Percentiles rank a stretch among this genome's conserved stretches.
phyloP scores from a whole-genome alignment of 345 rosid species.

The Ricinus communis region DNA sequence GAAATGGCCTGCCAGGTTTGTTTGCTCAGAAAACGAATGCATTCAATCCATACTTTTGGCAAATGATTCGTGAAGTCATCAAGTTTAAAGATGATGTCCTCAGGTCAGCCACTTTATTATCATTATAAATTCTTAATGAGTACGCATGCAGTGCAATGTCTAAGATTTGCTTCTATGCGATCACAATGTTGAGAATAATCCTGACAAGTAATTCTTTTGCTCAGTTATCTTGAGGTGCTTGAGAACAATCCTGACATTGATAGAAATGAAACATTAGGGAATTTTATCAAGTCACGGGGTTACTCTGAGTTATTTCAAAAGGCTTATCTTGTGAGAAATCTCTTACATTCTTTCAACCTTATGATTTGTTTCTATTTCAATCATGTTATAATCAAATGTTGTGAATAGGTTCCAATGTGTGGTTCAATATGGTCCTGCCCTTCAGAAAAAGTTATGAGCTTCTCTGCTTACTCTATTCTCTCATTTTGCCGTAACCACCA shows the following conservation, averaged over 20 bases:
- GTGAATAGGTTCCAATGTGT: constrained; percentile 69
- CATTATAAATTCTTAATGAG: too few relatives aligned
- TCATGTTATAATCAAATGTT: background rate
- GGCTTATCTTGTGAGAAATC: constrained; percentile 72
- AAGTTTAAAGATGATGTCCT: constrained; percentile 68
- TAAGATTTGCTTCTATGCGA: too few relatives aligned
- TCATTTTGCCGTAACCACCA: constrained; percentile 86
- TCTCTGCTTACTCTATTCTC: constrained; percentile 81
- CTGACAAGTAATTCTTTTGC: background rate
- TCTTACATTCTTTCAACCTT: background rate
- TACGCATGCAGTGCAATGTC: too few relatives aligned
- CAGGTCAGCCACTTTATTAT: constrained; percentile 29
- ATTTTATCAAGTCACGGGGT: constrained; percentile 58
- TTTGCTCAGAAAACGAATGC: constrained; percentile 72
- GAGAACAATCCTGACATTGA: constrained; percentile 61
- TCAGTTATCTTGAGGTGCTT: constrained; percentile 61
- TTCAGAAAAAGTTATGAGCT: constrained; percentile 66
- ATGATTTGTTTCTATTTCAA: background rate
- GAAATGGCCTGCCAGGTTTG: constrained; percentile 63
- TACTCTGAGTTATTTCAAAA: constrained; percentile 78
- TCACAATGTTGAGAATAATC: too few relatives aligned
- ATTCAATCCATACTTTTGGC: constrained; percentile 73
- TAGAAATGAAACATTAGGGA: constrained; percentile 68
- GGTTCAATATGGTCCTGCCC: constrained; percentile 94
- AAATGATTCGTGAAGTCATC: constrained; percentile 68